Percentiles rank a stretch among this genome's conserved stretches.
phyloP scores from a whole-genome alignment of 2,329 filamentous ascomycete genomes.

The Fusarium udum region DNA sequence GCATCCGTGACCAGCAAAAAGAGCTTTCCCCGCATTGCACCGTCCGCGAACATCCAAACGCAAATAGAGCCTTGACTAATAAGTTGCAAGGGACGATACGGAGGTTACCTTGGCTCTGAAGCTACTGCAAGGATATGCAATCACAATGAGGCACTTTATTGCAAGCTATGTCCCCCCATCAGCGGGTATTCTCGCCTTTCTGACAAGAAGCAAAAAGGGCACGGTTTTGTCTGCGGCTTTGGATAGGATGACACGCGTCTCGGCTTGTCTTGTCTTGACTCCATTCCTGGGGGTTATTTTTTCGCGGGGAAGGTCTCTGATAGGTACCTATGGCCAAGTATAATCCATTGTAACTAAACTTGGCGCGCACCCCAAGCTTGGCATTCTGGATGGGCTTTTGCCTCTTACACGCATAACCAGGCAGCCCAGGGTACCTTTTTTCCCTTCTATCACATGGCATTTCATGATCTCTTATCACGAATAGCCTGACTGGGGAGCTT shows the following conservation, averaged over 20 bases:
- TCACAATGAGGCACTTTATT: conserved; percentile 23
- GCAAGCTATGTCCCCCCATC: not conserved
- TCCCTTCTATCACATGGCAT: conserved; percentile 12
- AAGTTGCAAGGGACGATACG: conserved; percentile 11
- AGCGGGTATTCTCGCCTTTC: not conserved
- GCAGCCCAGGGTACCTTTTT: not conserved
- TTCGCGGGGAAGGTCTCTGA: conserved; percentile 21
- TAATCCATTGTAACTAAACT: not conserved
- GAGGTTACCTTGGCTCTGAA: conserved; percentile 29
- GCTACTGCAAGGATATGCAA: conserved; percentile 32
- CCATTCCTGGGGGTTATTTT: conserved; percentile 14
- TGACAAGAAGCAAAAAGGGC: conserved; percentile 1
- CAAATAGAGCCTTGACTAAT: conserved; percentile 20
- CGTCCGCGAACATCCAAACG: conserved; percentile 15
- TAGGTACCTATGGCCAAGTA: not conserved
- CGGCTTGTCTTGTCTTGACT: conserved; percentile 11
- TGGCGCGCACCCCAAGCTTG: conserved; percentile 15
- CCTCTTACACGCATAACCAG: conserved; percentile 8
- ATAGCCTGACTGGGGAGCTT: not conserved
- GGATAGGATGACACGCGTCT: conserved; percentile 23
- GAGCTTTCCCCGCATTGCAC: conserved; percentile 34
- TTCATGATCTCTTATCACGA: conserved; percentile 5
- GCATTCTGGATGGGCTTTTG: conserved; percentile 16
- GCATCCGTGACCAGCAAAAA: conserved; percentile 34
- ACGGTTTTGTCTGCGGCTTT: not conserved